Conservation (phyloP, 2,329 filamentous ascomycete species). For the Zymoseptoria ardabiliae region DNA sequence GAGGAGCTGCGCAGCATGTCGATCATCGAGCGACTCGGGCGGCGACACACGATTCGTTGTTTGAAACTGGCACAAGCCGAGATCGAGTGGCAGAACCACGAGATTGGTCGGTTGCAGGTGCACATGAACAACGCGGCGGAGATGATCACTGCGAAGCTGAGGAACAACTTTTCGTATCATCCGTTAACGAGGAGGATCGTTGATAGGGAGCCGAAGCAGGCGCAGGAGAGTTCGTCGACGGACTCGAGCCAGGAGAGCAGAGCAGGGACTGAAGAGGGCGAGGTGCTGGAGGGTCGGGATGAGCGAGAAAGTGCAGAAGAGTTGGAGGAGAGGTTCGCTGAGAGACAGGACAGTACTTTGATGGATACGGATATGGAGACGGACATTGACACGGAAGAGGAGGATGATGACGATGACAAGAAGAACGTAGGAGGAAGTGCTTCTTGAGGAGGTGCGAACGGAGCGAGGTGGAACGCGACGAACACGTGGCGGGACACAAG, state of each 20-base stretch:
- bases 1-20: background rate
- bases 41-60: background rate
- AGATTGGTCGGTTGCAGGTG: background rate
- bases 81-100: background rate
- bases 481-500: background rate
- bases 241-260: background rate
- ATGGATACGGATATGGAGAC: background rate
- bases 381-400: background rate
- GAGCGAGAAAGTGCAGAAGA: background rate
- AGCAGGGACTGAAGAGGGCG: background rate
- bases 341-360: background rate
- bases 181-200: background rate
- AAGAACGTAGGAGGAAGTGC: background rate
- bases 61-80: background rate
- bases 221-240: background rate
- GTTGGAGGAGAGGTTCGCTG: background rate
- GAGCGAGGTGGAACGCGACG: background rate
- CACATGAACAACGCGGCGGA: background rate
- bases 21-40: background rate
- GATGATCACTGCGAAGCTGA: background rate
- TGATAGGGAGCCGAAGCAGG: background rate
- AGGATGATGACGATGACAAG: background rate
- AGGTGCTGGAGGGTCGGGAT: background rate
- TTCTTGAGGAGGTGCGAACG: background rate
- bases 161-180: background rate